Conservation (phyloP, 257 asterid genomes). For the Nicotiana knightiana region DNA sequence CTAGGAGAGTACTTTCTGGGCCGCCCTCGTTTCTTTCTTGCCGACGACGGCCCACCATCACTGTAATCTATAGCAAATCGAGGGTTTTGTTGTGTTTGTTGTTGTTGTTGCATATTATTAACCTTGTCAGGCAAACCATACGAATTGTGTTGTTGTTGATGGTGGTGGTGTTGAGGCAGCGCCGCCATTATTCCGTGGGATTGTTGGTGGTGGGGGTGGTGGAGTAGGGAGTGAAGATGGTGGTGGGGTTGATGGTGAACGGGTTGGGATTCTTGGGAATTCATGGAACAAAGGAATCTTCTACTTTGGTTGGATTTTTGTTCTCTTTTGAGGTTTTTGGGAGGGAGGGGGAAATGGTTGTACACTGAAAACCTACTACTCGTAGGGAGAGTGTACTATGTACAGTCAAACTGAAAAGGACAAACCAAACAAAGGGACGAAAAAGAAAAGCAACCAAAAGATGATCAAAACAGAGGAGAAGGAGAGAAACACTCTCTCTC, state of each 20-base stretch:
- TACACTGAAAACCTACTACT: conserved; percentile 4
- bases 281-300: conserved; percentile 24
- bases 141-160: conserved; percentile 32
- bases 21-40: conserved; percentile 75
- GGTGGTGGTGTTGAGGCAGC: conserved; percentile 16
- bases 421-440: not conserved
- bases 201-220: conserved; percentile 15
- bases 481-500: not conserved
- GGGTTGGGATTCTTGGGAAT: conserved; percentile 36
- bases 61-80: conserved; percentile 49
- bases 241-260: conserved; percentile 24
- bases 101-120: conserved; percentile 20
- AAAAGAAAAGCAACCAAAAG: conserved; percentile 13
- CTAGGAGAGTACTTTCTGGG: conserved; percentile 69
- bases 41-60: conserved; percentile 38
- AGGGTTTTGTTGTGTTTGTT: conserved; percentile 35
- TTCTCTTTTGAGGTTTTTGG: not conserved
- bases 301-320: not conserved
- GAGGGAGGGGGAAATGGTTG: not conserved
- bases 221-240: conserved; percentile 11
- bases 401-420: not conserved
- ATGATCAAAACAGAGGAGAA: not conserved
- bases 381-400: not conserved
- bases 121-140: conserved; percentile 25
- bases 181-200: conserved; percentile 22